A percentile compares a stretch with the other conserved stretches of the same genome.
Evolutionary conservation across 306 rosid species (phyloP).

Genomic region (Sophora flavescens): DNA sequence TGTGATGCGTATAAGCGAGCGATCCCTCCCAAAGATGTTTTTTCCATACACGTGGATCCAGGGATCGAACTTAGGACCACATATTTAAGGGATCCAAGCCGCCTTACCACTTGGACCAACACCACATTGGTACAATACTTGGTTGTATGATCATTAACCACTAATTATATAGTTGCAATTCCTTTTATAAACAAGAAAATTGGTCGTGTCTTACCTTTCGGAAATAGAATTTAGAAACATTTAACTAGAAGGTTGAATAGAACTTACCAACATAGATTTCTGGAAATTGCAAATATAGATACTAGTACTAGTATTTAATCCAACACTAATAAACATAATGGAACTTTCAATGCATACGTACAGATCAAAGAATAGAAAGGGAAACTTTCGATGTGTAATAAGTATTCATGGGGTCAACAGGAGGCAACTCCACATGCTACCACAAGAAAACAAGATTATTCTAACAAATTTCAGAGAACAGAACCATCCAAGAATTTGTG

Average conservation of each 20-base stretch:
- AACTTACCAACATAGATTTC: background rate
- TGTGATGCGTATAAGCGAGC: too few species aligned
- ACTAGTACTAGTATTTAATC: slow-evolving; percentile 18
- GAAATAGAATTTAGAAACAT: too few species aligned
- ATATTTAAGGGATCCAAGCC: too few species aligned
- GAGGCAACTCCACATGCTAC: slow-evolving; percentile 29
- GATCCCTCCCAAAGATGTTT: too few species aligned
- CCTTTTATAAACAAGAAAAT: background rate
- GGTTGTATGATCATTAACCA: background rate
- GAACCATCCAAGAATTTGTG: slow-evolving; percentile 58
- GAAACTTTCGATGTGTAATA: slow-evolving; percentile 36
- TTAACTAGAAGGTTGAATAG: background rate
- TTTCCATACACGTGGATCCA: too few species aligned
- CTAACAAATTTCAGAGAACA: slow-evolving; percentile 43
- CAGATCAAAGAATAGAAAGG: slow-evolving; percentile 27
- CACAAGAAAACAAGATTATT: slow-evolving; percentile 30
- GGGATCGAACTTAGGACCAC: too few species aligned
- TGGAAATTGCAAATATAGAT: slow-evolving; percentile 43
- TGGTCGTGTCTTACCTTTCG: too few species aligned
- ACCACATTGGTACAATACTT: too few species aligned
- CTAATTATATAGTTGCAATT: background rate
- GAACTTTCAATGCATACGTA: slow-evolving; percentile 30
- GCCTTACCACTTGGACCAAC: too few species aligned
- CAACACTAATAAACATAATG: slow-evolving; percentile 34
- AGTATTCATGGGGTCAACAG: slow-evolving; percentile 43